Base-by-base conservation (phyloP, 257 asterid genomes). In the Plantago elongata region DNA sequence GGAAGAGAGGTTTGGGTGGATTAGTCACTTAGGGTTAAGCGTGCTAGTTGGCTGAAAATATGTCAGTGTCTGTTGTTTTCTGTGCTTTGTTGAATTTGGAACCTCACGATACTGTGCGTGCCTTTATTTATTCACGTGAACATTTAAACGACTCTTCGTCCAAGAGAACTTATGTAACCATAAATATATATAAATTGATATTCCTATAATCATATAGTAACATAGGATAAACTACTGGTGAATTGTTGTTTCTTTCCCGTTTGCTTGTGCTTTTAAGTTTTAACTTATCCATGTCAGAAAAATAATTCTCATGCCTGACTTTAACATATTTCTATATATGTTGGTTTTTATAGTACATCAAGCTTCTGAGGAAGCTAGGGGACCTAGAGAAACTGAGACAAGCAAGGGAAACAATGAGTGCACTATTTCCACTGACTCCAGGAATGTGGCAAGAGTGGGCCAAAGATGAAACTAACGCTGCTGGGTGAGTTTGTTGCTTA, bases 401-500 rank as follows among this genome's bases (percentile, higher is more conserved):
- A 71, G 97, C 96, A 51, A 83, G 99, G 81, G 96, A 93, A 78
- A 80, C 86, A 27, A 87, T 93, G 99, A 82, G 77, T 76, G 82
- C 76, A 34, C 62, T 89, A 69, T 93, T 84, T 73, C 99, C 99
- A 9, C 45, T 93, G 80, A 79, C 63, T 78, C 81, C 94, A 13
- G 86, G 80, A 30, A 79, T 89, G 96, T 93, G 99, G 99, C 90
- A 64, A 69, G 96, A 93, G 73, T 93, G 99, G 99, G 79, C 84
- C 66, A 84, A 85, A 66, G 99, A 93, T 51, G 97, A 93, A 71
- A 82, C 73, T 43, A 71, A 87, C 45, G 61, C 90, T 79, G 74
- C 85, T 5, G 77, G 90, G 99, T 89, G 77, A 52, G 72, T 66
- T 68, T 13, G n/a, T 30, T 55, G 27, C 48, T 14, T 27, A 9